Conservation (phyloP, 176 grass and related monocot species). For the Carex myosuroides region DNA sequence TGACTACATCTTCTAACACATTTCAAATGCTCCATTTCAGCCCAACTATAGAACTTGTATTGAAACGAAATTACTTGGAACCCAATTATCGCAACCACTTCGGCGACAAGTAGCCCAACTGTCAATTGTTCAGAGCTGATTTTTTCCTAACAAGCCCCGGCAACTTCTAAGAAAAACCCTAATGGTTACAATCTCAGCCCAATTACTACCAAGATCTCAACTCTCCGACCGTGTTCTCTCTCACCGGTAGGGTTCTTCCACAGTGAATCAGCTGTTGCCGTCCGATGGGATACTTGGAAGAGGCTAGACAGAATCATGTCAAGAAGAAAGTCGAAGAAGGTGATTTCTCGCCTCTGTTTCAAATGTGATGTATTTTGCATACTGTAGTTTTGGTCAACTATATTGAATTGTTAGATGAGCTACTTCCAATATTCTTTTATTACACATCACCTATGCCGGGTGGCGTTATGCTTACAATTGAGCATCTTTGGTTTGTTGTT, state of each 20-base stretch:
- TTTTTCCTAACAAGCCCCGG: no score
- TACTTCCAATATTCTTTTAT: neutral
- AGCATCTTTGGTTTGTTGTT: neutral
- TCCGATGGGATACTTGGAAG: conserved; percentile 77
- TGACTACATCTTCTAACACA: no score
- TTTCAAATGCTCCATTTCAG: no score
- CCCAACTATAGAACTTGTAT: no score
- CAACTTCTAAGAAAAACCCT: neutral
- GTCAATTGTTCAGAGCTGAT: no score
- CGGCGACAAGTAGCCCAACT: no score
- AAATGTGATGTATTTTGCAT: neutral
- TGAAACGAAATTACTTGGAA: no score
- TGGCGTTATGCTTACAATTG: no score
- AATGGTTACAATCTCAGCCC: neutral
- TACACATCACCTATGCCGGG: neutral
- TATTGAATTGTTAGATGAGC: neutral
- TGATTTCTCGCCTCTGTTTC: neutral
- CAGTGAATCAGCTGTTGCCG: neutral
- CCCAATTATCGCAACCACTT: no score
- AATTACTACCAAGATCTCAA: neutral
- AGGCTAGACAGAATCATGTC: conserved; percentile 93
- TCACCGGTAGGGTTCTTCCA: neutral
- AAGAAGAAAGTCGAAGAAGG: conserved; percentile 99
- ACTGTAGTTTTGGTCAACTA: neutral
- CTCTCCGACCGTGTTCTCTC: neutral